Percentiles rank a stretch among this genome's conserved stretches.
These are phyloP conservation scores for Graphilbum sp. DNA, from an alignment of 2,329 filamentous ascomycete species.

Conservation along the genomic window DNA sequence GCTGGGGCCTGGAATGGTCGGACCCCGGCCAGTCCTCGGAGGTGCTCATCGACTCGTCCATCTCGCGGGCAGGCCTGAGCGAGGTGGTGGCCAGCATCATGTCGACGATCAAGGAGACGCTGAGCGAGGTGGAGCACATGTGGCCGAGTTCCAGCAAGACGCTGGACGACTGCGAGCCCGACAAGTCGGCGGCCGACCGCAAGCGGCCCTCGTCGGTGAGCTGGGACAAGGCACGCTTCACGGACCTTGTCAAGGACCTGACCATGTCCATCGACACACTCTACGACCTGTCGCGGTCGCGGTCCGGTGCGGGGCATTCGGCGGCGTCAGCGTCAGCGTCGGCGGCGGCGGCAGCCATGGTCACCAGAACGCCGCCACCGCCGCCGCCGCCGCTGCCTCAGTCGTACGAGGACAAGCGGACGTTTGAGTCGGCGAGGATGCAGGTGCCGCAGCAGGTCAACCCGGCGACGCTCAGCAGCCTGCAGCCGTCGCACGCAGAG, in stretches of 20 bases:
- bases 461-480: constrained; percentile 28
- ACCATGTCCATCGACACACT: constrained; percentile 66
- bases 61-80: constrained; percentile 57
- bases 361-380: constrained; percentile 8
- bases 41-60: constrained; percentile 53
- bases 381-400: constrained; percentile 1
- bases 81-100: constrained; percentile 67
- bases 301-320: too few species aligned
- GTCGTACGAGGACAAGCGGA: constrained; percentile 26
- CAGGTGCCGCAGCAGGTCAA: constrained; percentile 45
- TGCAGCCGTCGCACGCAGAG: constrained; percentile 24
- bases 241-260: constrained; percentile 57
- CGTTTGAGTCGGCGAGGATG: constrained; percentile 44
- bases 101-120: constrained; percentile 63
- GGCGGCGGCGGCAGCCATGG: constrained; percentile 15
- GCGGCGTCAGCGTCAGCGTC: constrained; percentile 16
- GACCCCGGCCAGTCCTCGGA: constrained; percentile 41
- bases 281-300: constrained; percentile 57
- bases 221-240: constrained; percentile 58
- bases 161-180: constrained; percentile 5
- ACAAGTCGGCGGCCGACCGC: constrained; percentile 19
- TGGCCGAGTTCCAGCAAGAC: constrained; percentile 42
- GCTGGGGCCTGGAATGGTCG: constrained; percentile 70
- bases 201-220: constrained; percentile 41
- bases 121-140: constrained; percentile 59